phyloP scores from a whole-genome alignment of 2,329 filamentous ascomycete genomes.

The Sclerotinia spermophila region DNA sequence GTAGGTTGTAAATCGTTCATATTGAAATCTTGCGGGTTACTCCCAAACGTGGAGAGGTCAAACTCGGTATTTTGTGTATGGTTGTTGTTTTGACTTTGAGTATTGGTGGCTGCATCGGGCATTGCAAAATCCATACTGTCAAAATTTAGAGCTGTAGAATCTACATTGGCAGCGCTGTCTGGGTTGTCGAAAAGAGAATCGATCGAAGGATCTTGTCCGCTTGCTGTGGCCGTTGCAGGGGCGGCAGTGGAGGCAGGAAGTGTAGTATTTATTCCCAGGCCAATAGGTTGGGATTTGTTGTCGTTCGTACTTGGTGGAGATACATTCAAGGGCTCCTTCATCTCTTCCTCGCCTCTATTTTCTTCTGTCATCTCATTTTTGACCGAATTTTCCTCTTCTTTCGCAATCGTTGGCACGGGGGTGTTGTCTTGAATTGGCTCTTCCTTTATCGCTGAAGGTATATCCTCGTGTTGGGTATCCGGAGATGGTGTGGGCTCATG shows the following conservation, averaged over 20 bases:
- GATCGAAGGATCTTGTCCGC: slow-evolving; percentile 29
- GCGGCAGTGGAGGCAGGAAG: slow-evolving; percentile 15
- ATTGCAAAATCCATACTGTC: slow-evolving; percentile 33
- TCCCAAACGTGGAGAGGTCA: slow-evolving; percentile 35
- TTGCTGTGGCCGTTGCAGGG: slow-evolving; percentile 22
- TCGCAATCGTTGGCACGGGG: not conserved
- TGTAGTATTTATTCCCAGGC: slow-evolving; percentile 31
- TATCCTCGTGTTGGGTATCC: not conserved
- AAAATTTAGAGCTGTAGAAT: slow-evolving; percentile 28
- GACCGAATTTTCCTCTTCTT: slow-evolving; percentile 2
- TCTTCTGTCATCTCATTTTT: slow-evolving; percentile 24
- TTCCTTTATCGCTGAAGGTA: slow-evolving; percentile 24
- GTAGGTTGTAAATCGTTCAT: slow-evolving; percentile 36
- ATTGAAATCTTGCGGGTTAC: slow-evolving; percentile 40
- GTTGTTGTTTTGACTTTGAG: slow-evolving; percentile 24
- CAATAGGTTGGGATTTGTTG: slow-evolving; percentile 25
- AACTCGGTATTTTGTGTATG: slow-evolving; percentile 32
- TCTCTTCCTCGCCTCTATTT: slow-evolving; percentile 6
- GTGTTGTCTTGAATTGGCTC: slow-evolving; percentile 20
- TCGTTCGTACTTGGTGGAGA: slow-evolving; percentile 28
- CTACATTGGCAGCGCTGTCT: slow-evolving; percentile 24
- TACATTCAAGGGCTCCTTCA: slow-evolving; percentile 16
- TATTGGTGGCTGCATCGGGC: slow-evolving; percentile 21
- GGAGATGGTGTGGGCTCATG: slow-evolving; percentile 29
- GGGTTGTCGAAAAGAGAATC: slow-evolving; percentile 34